phyloP scores from a whole-genome alignment of 106 monocot genomes.

The Apostasia ramifera region DNA sequence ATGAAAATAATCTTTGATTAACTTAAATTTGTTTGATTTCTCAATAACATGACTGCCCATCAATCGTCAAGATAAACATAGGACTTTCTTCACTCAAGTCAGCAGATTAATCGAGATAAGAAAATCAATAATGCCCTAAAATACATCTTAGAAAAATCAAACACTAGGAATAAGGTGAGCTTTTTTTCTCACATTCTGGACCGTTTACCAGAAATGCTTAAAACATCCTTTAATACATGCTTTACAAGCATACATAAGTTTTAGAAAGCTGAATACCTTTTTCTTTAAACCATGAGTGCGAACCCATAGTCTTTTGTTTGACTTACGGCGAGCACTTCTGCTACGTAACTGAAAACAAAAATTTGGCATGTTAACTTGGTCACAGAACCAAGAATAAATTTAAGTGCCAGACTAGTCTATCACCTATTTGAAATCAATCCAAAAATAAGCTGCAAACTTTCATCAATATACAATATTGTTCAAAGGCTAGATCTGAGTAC shows the following conservation, averaged over 20 bases:
- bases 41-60: too few species aligned
- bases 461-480: too few species aligned
- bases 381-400: background rate
- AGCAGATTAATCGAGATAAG: too few species aligned
- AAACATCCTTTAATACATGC: background rate
- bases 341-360: background rate
- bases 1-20: too few species aligned
- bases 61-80: too few species aligned
- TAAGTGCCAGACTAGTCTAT: too few species aligned
- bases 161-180: background rate
- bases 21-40: too few species aligned
- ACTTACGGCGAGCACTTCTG: constrained; percentile 6
- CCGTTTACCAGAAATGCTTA: background rate
- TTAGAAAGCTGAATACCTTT: constrained; percentile 5
- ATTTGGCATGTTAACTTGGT: background rate
- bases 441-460: background rate
- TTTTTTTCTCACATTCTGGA: background rate
- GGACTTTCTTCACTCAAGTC: too few species aligned
- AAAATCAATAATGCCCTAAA: too few species aligned
- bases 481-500: too few species aligned
- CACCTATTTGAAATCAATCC: background rate
- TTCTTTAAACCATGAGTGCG: background rate
- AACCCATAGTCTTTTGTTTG: background rate
- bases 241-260: too few species aligned
- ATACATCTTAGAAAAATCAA: too few species aligned